Evolutionary conservation across 257 asterid genomes (phyloP).

Genomic region (Asclepias syriaca): DNA sequence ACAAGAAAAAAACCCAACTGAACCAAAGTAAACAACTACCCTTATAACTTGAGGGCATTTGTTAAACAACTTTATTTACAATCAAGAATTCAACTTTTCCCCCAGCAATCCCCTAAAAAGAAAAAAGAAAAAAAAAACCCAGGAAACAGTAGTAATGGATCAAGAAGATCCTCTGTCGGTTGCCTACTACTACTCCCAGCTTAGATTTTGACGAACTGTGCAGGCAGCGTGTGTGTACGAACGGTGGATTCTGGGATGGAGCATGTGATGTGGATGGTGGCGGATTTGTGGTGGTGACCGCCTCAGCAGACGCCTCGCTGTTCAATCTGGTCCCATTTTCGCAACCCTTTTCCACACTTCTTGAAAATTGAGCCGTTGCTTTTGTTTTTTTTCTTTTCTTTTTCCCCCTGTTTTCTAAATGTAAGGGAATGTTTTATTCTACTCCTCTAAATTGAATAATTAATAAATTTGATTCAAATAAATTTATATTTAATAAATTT

Average conservation of each 20-base stretch:
- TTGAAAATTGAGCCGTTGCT: slow-evolving; percentile 28
- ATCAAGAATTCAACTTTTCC: neutral
- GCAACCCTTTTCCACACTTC: neutral
- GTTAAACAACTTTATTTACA: neutral
- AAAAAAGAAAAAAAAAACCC: too few relatives aligned
- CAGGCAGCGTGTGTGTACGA: neutral
- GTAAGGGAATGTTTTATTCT: too few relatives aligned
- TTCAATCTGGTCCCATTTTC: slow-evolving; percentile 13
- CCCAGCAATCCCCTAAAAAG: neutral
- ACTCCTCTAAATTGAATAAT: too few relatives aligned
- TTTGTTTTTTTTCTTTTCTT: neutral
- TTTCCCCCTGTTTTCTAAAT: too few relatives aligned
- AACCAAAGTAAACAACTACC: slow-evolving; percentile 30
- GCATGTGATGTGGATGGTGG: slow-evolving; percentile 16
- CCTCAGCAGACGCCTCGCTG: slow-evolving; percentile 5
- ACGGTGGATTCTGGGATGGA: slow-evolving; percentile 16
- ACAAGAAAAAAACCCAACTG: slow-evolving; percentile 32
- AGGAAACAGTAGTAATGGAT: neutral
- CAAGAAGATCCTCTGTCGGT: neutral
- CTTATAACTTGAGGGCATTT: slow-evolving; percentile 46
- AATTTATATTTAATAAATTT: too few relatives aligned
- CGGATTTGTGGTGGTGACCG: slow-evolving; percentile 21
- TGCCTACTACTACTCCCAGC: neutral
- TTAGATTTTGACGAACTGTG: neutral
- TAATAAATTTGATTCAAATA: too few relatives aligned